These are phyloP conservation scores for Orychophragmus violaceus DNA, from an alignment of 345 rosid species.

Conservation along the genomic window DNA sequence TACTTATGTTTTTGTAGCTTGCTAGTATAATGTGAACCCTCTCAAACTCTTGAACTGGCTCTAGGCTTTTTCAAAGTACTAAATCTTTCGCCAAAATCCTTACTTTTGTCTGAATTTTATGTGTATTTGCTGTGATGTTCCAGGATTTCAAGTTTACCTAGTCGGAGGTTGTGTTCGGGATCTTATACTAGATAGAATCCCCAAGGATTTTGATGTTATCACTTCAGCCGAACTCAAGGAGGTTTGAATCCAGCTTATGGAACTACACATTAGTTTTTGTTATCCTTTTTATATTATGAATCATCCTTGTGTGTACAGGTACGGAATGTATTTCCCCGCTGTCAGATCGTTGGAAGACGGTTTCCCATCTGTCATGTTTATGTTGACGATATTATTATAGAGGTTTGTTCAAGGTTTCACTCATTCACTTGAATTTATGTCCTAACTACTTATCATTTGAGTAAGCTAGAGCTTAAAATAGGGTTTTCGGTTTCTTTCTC, in stretches of 20 bases:
- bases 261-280: not conserved
- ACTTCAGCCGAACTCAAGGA: constrained; percentile 59
- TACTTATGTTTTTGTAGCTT: not conserved
- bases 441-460: not conserved
- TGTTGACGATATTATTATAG: constrained; percentile 43
- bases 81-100: not conserved
- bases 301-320: constrained; percentile 31
- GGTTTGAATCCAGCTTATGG: constrained; percentile 29
- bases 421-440: not conserved
- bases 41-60: not conserved
- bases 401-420: constrained; percentile 35
- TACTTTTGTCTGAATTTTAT: not conserved
- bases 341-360: constrained; percentile 57
- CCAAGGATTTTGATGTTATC: constrained; percentile 68
- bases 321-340: constrained; percentile 39
- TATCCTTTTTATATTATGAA: not conserved
- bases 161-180: constrained; percentile 79
- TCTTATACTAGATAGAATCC: constrained; percentile 56
- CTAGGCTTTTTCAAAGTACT: not conserved
- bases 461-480: not conserved
- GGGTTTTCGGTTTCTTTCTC: not conserved
- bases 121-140: not conserved
- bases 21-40: not conserved
- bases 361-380: constrained; percentile 70
- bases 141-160: constrained; percentile 65